Conservation (phyloP, 2,329 filamentous ascomycete genomes). For the Scedosporium dehoogii region DNA sequence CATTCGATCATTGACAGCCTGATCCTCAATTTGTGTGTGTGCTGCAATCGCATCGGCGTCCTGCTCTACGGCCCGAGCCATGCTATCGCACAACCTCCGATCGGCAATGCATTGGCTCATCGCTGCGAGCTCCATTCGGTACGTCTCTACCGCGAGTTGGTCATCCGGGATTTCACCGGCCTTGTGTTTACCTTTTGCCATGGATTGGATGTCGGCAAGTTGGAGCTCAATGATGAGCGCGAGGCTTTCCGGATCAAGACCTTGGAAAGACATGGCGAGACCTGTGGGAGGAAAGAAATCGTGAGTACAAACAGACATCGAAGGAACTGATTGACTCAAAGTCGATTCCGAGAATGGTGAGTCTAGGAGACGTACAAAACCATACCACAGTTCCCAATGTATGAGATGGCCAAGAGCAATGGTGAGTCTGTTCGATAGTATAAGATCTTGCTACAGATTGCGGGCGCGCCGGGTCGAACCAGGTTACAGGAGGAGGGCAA, state of each 20-base stretch:
- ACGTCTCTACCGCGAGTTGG: not conserved
- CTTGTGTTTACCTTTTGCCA: conserved; percentile 1
- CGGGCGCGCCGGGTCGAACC: no score
- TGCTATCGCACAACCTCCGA: conserved; percentile 6
- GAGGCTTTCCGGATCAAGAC: conserved; percentile 5
- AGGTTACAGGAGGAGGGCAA: no score
- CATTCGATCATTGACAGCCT: not conserved
- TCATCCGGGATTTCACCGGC: conserved; percentile 3
- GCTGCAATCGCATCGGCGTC: not conserved
- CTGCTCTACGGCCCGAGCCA: conserved; percentile 1
- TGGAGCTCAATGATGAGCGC: conserved; percentile 7
- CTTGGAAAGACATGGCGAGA: not conserved
- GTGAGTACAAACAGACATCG: no score
- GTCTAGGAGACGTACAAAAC: no score
- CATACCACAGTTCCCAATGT: no score
- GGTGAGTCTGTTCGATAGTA: no score
- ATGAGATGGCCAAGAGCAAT: no score
- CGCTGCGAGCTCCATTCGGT: conserved; percentile 1
- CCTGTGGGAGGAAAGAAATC: no score
- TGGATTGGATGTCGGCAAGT: conserved; percentile 2
- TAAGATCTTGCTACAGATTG: no score
- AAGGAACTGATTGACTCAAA: no score
- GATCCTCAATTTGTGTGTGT: not conserved
- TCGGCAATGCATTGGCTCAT: not conserved
- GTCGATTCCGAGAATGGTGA: no score